These are phyloP conservation scores for Obba rivulosa DNA, from an alignment of 768 basidiomycete genomes.

Conservation along the genomic window DNA sequence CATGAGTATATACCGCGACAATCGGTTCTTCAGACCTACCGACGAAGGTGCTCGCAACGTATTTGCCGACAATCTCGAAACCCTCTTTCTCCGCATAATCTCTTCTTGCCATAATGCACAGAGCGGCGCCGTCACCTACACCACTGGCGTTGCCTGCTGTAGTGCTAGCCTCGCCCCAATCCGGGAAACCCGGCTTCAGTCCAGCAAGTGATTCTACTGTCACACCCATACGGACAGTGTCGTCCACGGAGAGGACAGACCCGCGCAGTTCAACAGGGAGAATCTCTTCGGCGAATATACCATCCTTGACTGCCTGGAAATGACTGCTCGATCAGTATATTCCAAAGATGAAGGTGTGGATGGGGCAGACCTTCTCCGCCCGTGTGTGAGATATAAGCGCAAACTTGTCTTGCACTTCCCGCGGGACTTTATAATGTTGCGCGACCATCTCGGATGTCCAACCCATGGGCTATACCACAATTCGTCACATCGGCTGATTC, in stretches of 20 bases:
- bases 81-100: constrained; percentile 70
- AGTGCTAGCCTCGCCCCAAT: constrained; percentile 65
- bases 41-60: constrained; percentile 69
- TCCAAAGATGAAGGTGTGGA: background rate
- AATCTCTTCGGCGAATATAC: constrained; percentile 84
- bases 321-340: background rate
- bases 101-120: constrained; percentile 79
- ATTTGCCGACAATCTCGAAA: constrained; percentile 79
- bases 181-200: constrained; percentile 84
- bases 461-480: constrained; percentile 72
- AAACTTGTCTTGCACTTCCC: constrained; percentile 84
- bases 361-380: constrained; percentile 51
- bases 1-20: background rate
- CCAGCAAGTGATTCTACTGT: constrained; percentile 69
- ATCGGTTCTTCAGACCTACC: constrained; percentile 39
- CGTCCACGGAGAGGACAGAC: constrained; percentile 62
- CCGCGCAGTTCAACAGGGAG: constrained; percentile 79
- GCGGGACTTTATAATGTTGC: constrained; percentile 67
- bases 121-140: constrained; percentile 88
- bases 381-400: constrained; percentile 84
- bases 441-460: constrained; percentile 95
- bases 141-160: constrained; percentile 87
- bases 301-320: constrained; percentile 56
- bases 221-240: constrained; percentile 83
- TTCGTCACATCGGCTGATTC: background rate